phyloP scores from a whole-genome alignment of 2,329 filamentous ascomycete genomes.

The Claviceps paspali region DNA sequence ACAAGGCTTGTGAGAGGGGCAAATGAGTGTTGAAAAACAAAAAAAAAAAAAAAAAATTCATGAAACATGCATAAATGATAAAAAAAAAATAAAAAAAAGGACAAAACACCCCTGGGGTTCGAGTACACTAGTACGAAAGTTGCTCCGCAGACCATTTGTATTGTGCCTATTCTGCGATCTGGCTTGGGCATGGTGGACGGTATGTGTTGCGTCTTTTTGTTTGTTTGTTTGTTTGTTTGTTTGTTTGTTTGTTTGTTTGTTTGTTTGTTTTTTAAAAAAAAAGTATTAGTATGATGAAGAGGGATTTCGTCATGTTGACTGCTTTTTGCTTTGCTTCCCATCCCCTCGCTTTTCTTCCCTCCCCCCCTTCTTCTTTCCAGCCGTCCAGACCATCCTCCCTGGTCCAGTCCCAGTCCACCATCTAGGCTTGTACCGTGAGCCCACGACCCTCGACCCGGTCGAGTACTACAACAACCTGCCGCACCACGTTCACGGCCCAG shows the following conservation, averaged over 20 bases:
- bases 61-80: conserved; percentile 33
- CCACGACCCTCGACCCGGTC: conserved; percentile 70
- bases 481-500: conserved; percentile 39
- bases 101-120: conserved; percentile 63
- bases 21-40: no score
- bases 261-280: background rate
- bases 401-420: conserved; percentile 72
- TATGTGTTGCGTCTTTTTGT: conserved; percentile 14
- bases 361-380: conserved; percentile 21
- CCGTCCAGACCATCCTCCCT: conserved; percentile 71
- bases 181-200: conserved; percentile 85
- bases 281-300: no score
- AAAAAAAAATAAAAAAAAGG: conserved; percentile 29
- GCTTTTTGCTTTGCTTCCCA: no score
- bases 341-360: no score
- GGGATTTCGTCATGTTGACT: no score
- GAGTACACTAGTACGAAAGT: conserved; percentile 53
- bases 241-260: background rate
- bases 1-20: no score
- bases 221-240: background rate
- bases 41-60: conserved; percentile 33
- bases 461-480: conserved; percentile 98
- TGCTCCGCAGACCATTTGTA: conserved; percentile 51
- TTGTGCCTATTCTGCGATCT: conserved; percentile 86
- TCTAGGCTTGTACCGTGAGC: conserved; percentile 87